These are phyloP conservation scores for Fusarium anthophilum DNA, from an alignment of 2,329 filamentous ascomycete genomes.

Conservation along the genomic window DNA sequence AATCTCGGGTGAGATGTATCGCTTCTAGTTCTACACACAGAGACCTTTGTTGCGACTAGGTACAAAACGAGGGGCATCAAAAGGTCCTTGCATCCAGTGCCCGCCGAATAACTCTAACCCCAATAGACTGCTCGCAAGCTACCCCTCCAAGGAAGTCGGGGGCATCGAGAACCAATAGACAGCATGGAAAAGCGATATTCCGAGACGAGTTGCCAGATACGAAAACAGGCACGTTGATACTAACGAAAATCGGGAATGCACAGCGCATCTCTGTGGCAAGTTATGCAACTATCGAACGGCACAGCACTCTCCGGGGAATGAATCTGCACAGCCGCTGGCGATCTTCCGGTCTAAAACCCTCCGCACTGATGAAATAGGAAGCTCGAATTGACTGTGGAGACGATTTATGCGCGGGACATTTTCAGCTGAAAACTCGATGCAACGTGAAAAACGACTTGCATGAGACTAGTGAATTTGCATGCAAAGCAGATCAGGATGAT, in stretches of 20 bases:
- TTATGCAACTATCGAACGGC: neutral
- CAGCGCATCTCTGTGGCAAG: neutral
- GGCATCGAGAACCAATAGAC: neutral
- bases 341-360: neutral
- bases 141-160: neutral
- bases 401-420: neutral
- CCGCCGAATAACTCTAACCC: neutral
- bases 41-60: neutral
- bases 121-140: neutral
- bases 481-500: neutral
- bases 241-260: neutral
- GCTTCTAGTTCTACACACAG: neutral
- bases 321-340: neutral
- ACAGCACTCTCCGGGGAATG: neutral
- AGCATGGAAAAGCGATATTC: neutral
- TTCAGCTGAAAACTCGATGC: neutral
- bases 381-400: neutral
- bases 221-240: neutral
- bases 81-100: neutral
- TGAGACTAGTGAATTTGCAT: neutral
- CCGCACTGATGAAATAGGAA: neutral
- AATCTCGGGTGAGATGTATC: neutral
- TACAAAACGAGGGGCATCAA: neutral
- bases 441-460: neutral
- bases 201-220: neutral